phyloP scores from a whole-genome alignment of 2,329 filamentous ascomycete species.

The Neopestalotiopsis clavispora region DNA sequence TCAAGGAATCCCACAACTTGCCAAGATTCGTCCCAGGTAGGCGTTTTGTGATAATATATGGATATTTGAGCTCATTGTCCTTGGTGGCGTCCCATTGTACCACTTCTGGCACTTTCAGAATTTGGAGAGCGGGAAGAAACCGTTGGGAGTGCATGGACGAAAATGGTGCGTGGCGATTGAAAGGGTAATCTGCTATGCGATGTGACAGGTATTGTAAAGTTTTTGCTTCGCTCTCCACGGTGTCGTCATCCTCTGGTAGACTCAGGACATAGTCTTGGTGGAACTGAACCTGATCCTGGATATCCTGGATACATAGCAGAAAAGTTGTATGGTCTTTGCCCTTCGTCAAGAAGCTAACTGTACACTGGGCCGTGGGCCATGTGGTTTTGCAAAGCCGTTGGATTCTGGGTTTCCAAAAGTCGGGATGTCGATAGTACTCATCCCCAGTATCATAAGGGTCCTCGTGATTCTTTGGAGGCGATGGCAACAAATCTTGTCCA shows the following conservation, averaged over 20 bases:
- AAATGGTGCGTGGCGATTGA: too few species aligned
- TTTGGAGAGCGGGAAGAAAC: neutral
- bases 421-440: slow-evolving; percentile 2
- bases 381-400: neutral
- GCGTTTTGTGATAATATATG: slow-evolving; percentile 2
- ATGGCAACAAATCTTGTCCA: neutral
- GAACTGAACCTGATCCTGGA: neutral
- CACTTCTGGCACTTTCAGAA: slow-evolving; percentile 1
- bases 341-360: neutral
- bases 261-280: neutral
- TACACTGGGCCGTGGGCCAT: neutral
- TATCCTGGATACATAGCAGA: neutral
- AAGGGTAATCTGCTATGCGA: neutral
- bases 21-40: neutral
- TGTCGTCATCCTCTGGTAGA: neutral
- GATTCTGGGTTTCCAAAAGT: slow-evolving; percentile 1
- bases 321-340: slow-evolving; percentile 2
- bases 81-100: neutral
- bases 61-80: slow-evolving; percentile 3
- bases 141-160: too few species aligned
- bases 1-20: neutral
- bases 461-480: neutral
- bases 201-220: neutral
- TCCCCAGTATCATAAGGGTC: neutral
- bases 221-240: neutral